These are phyloP conservation scores for Apophysomyces elegans DNA, from an alignment of 371 early-diverging fungal genomes.

Conservation along the genomic window DNA sequence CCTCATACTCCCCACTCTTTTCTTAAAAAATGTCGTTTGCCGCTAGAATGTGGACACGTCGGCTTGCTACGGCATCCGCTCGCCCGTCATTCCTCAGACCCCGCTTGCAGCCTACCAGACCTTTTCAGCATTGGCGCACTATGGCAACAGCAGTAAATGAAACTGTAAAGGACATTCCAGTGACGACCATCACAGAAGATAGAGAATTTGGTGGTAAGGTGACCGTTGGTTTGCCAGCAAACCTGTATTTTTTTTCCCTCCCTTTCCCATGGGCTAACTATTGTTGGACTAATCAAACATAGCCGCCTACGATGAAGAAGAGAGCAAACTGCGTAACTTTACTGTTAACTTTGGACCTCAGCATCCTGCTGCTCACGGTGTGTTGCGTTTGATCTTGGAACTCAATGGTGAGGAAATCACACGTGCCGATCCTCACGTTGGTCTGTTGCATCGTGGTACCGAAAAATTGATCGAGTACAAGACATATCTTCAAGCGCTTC, in stretches of 20 bases:
- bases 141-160: slow-evolving; percentile 45
- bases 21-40: slow-evolving; percentile 44
- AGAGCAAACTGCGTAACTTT: slow-evolving; percentile 71
- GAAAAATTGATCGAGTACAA: slow-evolving; percentile 98
- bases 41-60: slow-evolving; percentile 53
- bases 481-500: slow-evolving; percentile 96
- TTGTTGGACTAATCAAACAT: neutral
- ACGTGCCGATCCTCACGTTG: slow-evolving; percentile 97
- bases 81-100: slow-evolving; percentile 30
- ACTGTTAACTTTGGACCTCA: slow-evolving; percentile 99
- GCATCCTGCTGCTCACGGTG: slow-evolving; percentile 99
- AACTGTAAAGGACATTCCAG: slow-evolving; percentile 25
- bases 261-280: neutral
- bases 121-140: slow-evolving; percentile 37
- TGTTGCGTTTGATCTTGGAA: slow-evolving; percentile 95
- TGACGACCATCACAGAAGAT: slow-evolving; percentile 53
- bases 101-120: slow-evolving; percentile 23
- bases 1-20: slow-evolving; percentile 29
- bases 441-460: slow-evolving; percentile 96
- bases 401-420: slow-evolving; percentile 91
- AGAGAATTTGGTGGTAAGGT: slow-evolving; percentile 46
- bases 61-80: slow-evolving; percentile 35
- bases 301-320: slow-evolving; percentile 56
- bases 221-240: no score
- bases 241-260: neutral